Base-by-base conservation (phyloP, 2,329 filamentous ascomycete genomes). In the Aspergillus eucalypticola region DNA sequence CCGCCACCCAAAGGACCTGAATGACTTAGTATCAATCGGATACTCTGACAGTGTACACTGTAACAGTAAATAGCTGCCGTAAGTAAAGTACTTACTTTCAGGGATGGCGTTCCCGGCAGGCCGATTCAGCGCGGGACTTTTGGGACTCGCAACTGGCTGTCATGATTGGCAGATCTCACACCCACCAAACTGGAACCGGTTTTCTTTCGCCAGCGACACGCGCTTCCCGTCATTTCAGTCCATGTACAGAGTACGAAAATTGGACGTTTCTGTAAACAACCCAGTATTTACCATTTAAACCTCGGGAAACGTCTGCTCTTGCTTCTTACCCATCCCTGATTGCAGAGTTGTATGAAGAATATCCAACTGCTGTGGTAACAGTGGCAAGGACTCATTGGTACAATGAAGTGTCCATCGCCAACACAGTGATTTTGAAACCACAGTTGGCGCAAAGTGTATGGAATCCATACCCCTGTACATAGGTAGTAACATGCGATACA, bases 121-220 rank as follows among this genome's bases (percentile, higher is more conserved):
- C 53, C 39, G 39, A 42, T 44, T 46, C 39, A 44, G 39, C 39
- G 53, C 53, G 53, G 53, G 53, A 46, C 39, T 44, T 54, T 53
- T 46, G 15, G 39, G 29, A 32, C 23, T 5, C 53, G 32, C 39
- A 32, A 44, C 3, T 8, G 5, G n/a, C n/a, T 41, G n/a, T 27
- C 53, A 27, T 55, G 39, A 55, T 55, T 55, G 53, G 53, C 25
- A 55, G 53, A 55, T 55, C 53, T 23, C 53, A 25, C 39, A 25
- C 53, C 53, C 53, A 17, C 53, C 53, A 60, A 61, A 60, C 55
- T 61, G 56, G 59, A 59, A 63, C 55, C 56, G 54, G 49, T 54
- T 55, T 48, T 59, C 32, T 54, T 46, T 58, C 44, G 21, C 32
- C 25, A 50, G 25, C 29, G 46, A 50, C 46, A 50, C 23, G 25